phyloP scores from a whole-genome alignment of 2,329 filamentous ascomycete species.

The Metarhizium humberi region DNA sequence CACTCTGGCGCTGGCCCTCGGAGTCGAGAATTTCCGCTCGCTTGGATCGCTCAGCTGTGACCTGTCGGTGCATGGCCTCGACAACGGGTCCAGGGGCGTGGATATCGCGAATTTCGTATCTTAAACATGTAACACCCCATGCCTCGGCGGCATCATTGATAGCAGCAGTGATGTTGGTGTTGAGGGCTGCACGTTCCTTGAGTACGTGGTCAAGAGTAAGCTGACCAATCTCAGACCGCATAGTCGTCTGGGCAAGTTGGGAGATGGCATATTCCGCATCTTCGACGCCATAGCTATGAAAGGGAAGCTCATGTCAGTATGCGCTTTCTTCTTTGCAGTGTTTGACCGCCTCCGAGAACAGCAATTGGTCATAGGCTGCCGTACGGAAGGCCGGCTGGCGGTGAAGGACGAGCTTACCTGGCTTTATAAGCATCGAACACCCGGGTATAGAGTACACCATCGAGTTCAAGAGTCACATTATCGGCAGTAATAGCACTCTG shows the following conservation, averaged over 20 bases:
- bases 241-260: constrained; percentile 95
- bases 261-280: constrained; percentile 98
- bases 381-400: not conserved
- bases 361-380: not conserved
- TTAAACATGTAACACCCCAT: constrained; percentile 92
- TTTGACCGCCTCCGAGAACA: not conserved
- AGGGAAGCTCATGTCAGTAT: not conserved
- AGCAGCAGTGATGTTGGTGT: constrained; percentile 95
- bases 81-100: constrained; percentile 91
- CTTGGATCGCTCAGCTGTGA: constrained; percentile 95
- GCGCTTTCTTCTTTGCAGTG: not conserved
- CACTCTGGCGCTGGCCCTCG: constrained; percentile 91
- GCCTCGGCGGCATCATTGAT: constrained; percentile 97
- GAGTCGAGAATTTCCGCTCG: constrained; percentile 95
- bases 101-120: constrained; percentile 97
- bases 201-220: constrained; percentile 93
- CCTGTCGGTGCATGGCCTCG: constrained; percentile 95
- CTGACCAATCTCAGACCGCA: constrained; percentile 97
- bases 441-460: constrained; percentile 89
- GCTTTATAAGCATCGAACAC: constrained; percentile 99
- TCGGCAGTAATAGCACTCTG: constrained; percentile 98
- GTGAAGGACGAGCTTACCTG: constrained; percentile 45
- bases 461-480: constrained; percentile 93
- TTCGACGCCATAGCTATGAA: constrained; percentile 81
- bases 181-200: constrained; percentile 91